phyloP scores from a whole-genome alignment of 2,329 filamentous ascomycete genomes.

The Pezicula carpinea region DNA sequence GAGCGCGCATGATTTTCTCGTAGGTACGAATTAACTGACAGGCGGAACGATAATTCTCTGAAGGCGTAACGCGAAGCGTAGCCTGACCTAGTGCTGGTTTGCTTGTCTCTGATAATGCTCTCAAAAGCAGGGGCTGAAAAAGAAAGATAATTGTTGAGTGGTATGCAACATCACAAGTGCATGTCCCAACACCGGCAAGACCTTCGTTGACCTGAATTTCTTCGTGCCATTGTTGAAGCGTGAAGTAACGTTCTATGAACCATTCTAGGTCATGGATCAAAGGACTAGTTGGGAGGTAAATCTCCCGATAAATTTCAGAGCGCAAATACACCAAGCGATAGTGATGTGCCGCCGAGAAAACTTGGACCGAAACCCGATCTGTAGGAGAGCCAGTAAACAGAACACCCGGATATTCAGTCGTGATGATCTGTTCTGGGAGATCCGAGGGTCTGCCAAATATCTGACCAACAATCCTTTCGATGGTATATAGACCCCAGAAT shows the following conservation, averaged over 20 bases:
- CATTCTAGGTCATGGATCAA: background rate
- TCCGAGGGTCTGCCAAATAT: constrained; percentile 33
- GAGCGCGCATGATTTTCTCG: background rate
- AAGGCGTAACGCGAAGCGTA: background rate
- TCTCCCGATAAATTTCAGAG: constrained; percentile 29
- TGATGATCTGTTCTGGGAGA: constrained; percentile 33
- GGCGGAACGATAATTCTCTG: background rate
- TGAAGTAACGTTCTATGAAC: background rate
- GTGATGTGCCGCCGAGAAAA: constrained; percentile 28
- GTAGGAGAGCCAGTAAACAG: constrained; percentile 10
- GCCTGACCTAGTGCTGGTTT: background rate
- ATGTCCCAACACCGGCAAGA: background rate
- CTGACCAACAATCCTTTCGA: constrained; percentile 32
- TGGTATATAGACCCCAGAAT: constrained; percentile 33
- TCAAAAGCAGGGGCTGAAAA: background rate
- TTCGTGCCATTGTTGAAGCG: background rate
- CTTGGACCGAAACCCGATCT: constrained; percentile 15
- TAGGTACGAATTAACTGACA: background rate
- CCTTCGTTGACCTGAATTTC: background rate
- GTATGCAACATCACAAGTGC: background rate
- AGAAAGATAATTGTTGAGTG: background rate
- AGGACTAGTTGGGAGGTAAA: background rate
- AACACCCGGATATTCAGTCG: constrained; percentile 27
- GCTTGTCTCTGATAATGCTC: background rate
- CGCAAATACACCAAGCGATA: constrained; percentile 32